phyloP scores from a whole-genome alignment of 371 early-diverging fungal genomes.

The Paraphysoderma sedebokerense region DNA sequence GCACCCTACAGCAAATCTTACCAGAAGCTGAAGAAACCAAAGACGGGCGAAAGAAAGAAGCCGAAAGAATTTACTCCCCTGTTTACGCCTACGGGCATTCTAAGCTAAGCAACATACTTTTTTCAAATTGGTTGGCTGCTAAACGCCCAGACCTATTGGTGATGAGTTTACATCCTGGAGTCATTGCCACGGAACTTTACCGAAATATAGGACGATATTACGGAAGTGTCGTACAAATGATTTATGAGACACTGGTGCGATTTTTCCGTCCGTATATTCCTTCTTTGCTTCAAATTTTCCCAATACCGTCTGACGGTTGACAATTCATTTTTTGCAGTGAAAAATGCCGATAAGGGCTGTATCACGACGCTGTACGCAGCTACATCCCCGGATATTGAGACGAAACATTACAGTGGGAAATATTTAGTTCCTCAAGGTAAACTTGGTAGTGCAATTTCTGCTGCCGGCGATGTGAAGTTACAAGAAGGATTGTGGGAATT shows the following conservation, averaged over 20 bases:
- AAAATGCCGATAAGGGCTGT: background rate
- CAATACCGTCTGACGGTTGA: no score
- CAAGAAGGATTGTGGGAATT: background rate
- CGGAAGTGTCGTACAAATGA: background rate
- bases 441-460: no score
- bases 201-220: background rate
- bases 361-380: background rate
- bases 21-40: background rate
- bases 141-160: background rate
- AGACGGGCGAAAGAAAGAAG: background rate
- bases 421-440: background rate
- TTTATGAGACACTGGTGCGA: no score
- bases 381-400: background rate
- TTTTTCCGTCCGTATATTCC: no score
- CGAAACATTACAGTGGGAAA: background rate
- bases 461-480: background rate
- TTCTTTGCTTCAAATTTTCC: no score
- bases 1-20: background rate
- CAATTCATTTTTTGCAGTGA: no score
- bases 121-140: constrained; percentile 2
- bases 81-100: constrained; percentile 1
- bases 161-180: constrained; percentile 2
- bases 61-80: background rate
- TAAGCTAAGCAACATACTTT: constrained; percentile 2
- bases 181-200: constrained; percentile 1